Percentiles rank a stretch among this genome's conserved stretches.
Conservation (phyloP, 139 green algal species). For the Zygnema circumcarinatum region DNA sequence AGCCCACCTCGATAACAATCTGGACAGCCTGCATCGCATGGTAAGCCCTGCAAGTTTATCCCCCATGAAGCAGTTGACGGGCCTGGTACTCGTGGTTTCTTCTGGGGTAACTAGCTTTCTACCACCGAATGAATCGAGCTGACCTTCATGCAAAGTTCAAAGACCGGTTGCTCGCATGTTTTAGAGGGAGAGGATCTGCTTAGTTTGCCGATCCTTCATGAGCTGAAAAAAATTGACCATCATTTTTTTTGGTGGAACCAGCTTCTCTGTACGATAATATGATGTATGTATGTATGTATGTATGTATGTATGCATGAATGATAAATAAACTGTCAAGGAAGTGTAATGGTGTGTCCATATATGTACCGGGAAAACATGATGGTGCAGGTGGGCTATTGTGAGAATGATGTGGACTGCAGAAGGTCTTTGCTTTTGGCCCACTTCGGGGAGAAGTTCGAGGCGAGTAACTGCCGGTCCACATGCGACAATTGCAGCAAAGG, state of each 20-base stretch:
- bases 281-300: background rate
- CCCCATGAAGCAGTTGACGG: background rate
- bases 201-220: background rate
- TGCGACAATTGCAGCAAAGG: slow-evolving; percentile 62
- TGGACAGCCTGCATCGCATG: slow-evolving; percentile 57
- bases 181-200: background rate
- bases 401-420: slow-evolving; percentile 65
- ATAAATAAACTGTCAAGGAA: background rate
- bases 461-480: slow-evolving; percentile 38
- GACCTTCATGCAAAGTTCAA: background rate
- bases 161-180: too few species aligned
- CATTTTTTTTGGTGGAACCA: background rate
- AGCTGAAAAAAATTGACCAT: background rate
- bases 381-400: slow-evolving; percentile 60
- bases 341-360: background rate
- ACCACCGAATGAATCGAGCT: background rate
- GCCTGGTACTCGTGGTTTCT: too few species aligned
- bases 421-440: slow-evolving; percentile 55
- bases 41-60: slow-evolving; percentile 1
- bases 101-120: background rate
- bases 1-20: slow-evolving; percentile 44
- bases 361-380: background rate
- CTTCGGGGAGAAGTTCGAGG: slow-evolving; percentile 62
- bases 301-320: background rate
- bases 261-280: background rate